Evolutionary conservation across 176 grass and related monocot genomes (phyloP), one percentile per base, ranked within the genome.

Genomic region (Oryza longistaminata): DNA sequence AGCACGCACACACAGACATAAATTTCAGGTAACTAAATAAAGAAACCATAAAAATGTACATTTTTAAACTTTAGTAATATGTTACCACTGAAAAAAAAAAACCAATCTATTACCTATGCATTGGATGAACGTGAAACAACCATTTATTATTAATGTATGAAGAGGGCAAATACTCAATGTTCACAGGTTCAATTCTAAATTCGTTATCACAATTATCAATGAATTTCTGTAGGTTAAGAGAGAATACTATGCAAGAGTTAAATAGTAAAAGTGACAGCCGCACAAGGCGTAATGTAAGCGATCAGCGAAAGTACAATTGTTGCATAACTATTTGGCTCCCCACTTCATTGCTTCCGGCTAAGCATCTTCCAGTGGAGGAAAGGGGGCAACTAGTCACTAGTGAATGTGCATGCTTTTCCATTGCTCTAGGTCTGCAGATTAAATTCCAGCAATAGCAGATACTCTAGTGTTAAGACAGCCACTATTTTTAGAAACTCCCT

Each of bases 41-140:
- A 68, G 35, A 81, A 68, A 75, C 26, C 3, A 62, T 31, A 21
- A 68, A 26, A 17, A 0, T 13, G 27, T 50, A 40, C 26, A 46
- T 3, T 62, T 83, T 22, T 66, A 9, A 9, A 67, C n/a, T 60
- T 82, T 4, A 83, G 9, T 77, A 66, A 58, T 40, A 78, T 11
- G 24, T 11, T 74, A 58, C 6, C 2, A 5, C 8, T 21, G 31
- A 50, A 21, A 66, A 25, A 11, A 31, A 31, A 40, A 40, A 40
- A 37, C 35, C 39, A 40, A 40, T 40, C 0, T 40, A 40, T 40
- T 1, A 40, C 39, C 9, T 75, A 52, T 53, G 21, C 31, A 40
- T 42, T 76, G 67, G 14, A 76, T 55, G 19, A 25, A 13, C n/a
- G 5, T 5, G 33, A 81, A 62, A n/a, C 0, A 42, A 5, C 3